phyloP scores from a whole-genome alignment of 305 asterid genomes.

The Euphrasia arctica region DNA sequence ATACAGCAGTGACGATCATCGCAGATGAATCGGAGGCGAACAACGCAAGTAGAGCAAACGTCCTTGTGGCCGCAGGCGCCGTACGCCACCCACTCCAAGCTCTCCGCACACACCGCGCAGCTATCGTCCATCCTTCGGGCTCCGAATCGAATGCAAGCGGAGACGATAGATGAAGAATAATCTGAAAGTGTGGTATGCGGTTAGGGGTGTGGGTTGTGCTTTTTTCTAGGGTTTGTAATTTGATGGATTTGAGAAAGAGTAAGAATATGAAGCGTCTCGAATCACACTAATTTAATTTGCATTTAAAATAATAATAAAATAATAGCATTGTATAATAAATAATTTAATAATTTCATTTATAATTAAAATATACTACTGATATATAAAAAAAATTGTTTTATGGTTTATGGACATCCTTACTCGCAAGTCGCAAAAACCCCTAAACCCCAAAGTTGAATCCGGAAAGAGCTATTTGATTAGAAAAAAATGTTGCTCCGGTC shows the following conservation, averaged over 20 bases:
- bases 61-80: constrained; percentile 98
- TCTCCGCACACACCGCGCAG: constrained; percentile 98
- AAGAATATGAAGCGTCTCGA: background rate
- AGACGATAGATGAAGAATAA: too few relatives aligned
- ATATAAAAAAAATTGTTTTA: too few relatives aligned
- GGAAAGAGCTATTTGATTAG: background rate
- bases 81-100: constrained; percentile 94
- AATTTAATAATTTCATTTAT: too few relatives aligned
- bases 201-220: background rate
- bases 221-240: constrained; percentile 31
- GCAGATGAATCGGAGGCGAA: constrained; percentile 97
- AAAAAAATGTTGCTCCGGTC: constrained; percentile 54
- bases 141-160: constrained; percentile 5
- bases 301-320: too few relatives aligned
- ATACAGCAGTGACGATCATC: constrained; percentile 94
- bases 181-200: constrained; percentile 16
- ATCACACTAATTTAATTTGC: background rate
- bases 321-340: too few relatives aligned
- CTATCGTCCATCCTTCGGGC: constrained; percentile 75
- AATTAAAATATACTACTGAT: too few relatives aligned
- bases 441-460: constrained; percentile 3
- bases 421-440: background rate
- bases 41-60: constrained; percentile 97
- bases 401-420: too few relatives aligned
- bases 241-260: background rate